Base-by-base conservation (phyloP, 768 basidiomycete genomes). In the Mycena galericulata region DNA sequence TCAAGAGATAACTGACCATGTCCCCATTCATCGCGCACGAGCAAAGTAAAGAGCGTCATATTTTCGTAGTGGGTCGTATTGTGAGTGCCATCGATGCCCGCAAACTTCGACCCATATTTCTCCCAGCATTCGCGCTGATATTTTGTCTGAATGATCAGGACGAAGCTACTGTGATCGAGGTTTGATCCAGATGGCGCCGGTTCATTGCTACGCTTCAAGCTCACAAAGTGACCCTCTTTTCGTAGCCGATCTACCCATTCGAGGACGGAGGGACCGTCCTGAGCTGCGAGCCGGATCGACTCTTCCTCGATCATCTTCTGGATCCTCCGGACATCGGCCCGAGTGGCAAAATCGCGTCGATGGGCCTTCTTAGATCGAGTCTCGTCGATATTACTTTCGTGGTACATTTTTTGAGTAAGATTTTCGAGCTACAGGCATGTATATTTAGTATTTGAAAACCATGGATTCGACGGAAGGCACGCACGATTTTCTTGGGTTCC, bases 1-100 rank as follows among this genome's bases (percentile, higher is more conserved):
- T 36, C 34, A 36, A 36, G 36, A 34, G 43, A 20, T 41, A 41
- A 4, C 67, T 72, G 49, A 11, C 74, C 71, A 22, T 62, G 61
- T 4, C 32, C 61, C 46, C 46, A 49, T n/a, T 40, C 17, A 27
- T 62, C 61, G 15, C 61, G 34, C 15, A 62, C 61, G 18, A 62
- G 41, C 22, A 62, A 41, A 9, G 61, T 62, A 30, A 29, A 29
- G 34, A 62, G 61, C 15, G 45, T 29, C 11, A 62, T 43, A 20
- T 62, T 53, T 9, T 47, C 49, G 50, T 62, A 62, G 49, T 47
- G 26, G 24, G 61, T 62, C 24, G 29, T 45, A 29, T 62, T 62
- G 24, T 62, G 61, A 12, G 61, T 62, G 17, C 45, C 61, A 34
- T 62, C 61, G 14, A 62, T 51, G 27, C 50, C 43, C 3, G 43